phyloP scores from a whole-genome alignment of 2,329 filamentous ascomycete species.

The Cladosporium sp. region DNA sequence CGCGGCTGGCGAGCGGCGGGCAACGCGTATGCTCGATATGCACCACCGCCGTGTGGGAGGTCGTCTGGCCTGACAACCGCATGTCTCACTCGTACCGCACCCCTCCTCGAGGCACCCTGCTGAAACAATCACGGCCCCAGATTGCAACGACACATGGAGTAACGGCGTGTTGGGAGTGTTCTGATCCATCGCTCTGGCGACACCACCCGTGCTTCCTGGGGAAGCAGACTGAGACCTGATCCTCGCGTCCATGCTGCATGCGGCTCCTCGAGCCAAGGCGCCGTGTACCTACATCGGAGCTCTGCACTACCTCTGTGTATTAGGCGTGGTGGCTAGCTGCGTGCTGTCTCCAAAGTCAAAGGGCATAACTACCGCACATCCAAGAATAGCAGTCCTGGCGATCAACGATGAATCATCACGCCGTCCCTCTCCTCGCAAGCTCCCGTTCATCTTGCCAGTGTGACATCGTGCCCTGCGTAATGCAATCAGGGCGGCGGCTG shows the following conservation, averaged over 20 bases:
- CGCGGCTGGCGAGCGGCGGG: constrained; percentile 4
- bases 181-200: constrained; percentile 7
- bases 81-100: constrained; percentile 8
- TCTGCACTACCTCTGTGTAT: constrained; percentile 7
- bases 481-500: not conserved
- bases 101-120: not conserved
- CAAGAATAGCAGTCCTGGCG: constrained; percentile 6
- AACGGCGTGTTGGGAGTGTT: not conserved
- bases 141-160: constrained; percentile 3
- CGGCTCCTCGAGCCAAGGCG: constrained; percentile 11
- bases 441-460: not conserved
- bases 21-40: constrained; percentile 4
- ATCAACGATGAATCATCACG: constrained; percentile 6
- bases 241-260: not conserved
- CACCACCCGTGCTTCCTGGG: constrained; percentile 8
- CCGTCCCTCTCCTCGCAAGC: not conserved
- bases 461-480: not conserved
- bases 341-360: constrained; percentile 1
- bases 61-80: constrained; percentile 8
- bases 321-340: not conserved
- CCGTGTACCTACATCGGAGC: constrained; percentile 5
- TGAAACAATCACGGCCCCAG: not conserved
- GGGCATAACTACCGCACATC: not conserved
- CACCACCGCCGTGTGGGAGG: not conserved
- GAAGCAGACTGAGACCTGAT: not conserved